A percentile compares a stretch with the other conserved stretches of the same genome.
Evolutionary conservation across 257 asterid genomes (phyloP).

Genomic region (Marsdenia floribunda): DNA sequence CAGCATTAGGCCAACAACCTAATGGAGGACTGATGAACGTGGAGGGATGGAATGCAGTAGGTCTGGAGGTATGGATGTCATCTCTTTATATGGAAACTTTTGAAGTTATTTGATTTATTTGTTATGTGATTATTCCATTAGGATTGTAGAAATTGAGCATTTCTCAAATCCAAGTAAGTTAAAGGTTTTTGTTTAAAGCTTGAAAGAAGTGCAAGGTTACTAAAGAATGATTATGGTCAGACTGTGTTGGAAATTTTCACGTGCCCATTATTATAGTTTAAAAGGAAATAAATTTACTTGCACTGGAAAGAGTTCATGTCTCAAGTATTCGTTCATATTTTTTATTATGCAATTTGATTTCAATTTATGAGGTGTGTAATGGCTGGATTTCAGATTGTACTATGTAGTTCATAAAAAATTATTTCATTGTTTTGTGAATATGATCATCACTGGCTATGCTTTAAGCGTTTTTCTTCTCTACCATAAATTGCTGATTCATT

Average conservation of each 20-base stretch:
- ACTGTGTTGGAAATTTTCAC: background rate
- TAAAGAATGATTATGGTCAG: background rate
- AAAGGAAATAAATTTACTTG: background rate
- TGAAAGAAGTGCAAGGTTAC: background rate
- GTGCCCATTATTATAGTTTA: background rate
- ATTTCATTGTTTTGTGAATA: background rate
- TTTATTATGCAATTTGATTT: background rate
- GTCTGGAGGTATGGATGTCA: slow-evolving; percentile 40
- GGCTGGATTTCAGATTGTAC: background rate
- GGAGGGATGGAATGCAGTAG: slow-evolving; percentile 56
- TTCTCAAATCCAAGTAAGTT: background rate
- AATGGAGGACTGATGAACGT: slow-evolving; percentile 48
- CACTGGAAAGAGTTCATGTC: background rate
- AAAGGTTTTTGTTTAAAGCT: background rate
- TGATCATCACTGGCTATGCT: background rate
- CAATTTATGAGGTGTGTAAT: background rate
- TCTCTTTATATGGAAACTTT: background rate
- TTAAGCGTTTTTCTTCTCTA: background rate
- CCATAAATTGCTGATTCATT: background rate
- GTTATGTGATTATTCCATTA: background rate
- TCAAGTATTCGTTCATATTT: background rate
- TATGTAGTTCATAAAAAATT: background rate
- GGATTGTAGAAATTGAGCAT: background rate
- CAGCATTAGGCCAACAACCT: slow-evolving; percentile 45
- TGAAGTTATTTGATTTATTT: background rate